Percentiles rank a stretch among this genome's conserved stretches.
Evolutionary conservation across 495 filamentous ascomycete genomes (phyloP).

Genomic region (Lichina pygmaea): DNA sequence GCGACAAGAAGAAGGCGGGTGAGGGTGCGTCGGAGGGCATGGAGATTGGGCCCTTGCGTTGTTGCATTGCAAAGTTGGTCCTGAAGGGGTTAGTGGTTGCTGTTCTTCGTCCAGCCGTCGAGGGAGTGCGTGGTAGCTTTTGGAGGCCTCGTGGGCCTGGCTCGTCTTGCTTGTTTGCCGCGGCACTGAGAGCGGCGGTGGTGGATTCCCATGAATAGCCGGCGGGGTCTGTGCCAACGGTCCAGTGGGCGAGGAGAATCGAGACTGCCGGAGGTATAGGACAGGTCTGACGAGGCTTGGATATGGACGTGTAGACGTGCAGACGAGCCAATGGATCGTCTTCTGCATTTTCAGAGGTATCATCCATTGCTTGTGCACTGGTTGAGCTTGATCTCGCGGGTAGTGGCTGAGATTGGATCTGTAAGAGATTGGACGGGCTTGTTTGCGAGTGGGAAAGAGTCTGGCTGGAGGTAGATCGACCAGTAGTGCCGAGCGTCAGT

Average conservation of each 20-base stretch:
- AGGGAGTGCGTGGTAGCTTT: too few relatives aligned
- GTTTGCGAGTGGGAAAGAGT: not conserved
- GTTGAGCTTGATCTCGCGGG: not conserved
- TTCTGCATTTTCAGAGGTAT: not conserved
- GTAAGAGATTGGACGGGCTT: not conserved
- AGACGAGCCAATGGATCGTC: slow-evolving; percentile 1
- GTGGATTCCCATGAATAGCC: slow-evolving; percentile 1
- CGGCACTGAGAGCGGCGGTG: not conserved
- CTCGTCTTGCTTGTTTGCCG: not conserved
- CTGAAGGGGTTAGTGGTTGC: too few relatives aligned
- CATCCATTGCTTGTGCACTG: not conserved
- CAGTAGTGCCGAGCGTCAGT: not conserved
- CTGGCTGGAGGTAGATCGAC: not conserved
- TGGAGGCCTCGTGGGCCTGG: not conserved
- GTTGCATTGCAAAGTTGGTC: too few relatives aligned
- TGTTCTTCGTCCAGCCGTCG: too few relatives aligned
- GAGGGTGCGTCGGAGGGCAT: too few relatives aligned
- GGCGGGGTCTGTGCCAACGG: not conserved
- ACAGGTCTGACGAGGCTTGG: not conserved
- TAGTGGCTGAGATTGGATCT: not conserved
- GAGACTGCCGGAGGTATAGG: not conserved
- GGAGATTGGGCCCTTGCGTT: too few relatives aligned
- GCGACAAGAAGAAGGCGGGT: too few relatives aligned
- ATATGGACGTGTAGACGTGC: not conserved
- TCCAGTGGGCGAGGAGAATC: slow-evolving; percentile 2